Evolutionary conservation across 1,139 yeast genomes (phyloP), one percentile per base, ranked within the genome.

Genomic region (Candida labiduridarum): DNA sequence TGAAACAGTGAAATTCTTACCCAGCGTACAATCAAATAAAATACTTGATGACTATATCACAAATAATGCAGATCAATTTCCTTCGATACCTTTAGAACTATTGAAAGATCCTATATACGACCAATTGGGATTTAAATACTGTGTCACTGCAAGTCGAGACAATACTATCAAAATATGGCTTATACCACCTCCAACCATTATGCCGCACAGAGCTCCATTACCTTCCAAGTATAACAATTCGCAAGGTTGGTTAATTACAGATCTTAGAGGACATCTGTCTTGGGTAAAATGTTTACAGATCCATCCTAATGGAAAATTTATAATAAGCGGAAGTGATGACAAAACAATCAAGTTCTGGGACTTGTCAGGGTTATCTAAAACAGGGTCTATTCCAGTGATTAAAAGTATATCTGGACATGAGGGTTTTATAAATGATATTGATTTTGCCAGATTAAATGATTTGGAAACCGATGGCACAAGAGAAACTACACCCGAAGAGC

Each of bases 71-170:
- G 61, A 62, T 7, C 49, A 66, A 19, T 74, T 67, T 49, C 74
- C 78, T 14, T 57, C 64, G 40, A 66, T 76, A 7, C 74, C 79
- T n/a, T 52, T 57, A 9, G 70, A 67, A 11, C 49, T 74, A 14
- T 52, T 71, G 6, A 44, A 59, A 7, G 71, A 73, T 51, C 59
- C 63, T 1, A 47, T 65, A 1, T 66, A 63, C 45, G 70, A 74
- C 36, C 61, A 66, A 1, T 60, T 85, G 19, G 87, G 87, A 0
- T 85, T 75, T 66, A 85, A 84, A 60, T 85, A 84, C 60, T 83
- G 92, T 52, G 83, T 87, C 1, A 84, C 96, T 8, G 91, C 88
- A 18, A 90, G 96, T 2, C 76, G 98, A 58, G 97, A 92, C 66
- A 87, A 87, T 60, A 65, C 81, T 1, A 76, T 92, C 39, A 83